Evolutionary conservation across 148 eudicot genomes (phyloP).

Genomic region (Rhododendron vialii): DNA sequence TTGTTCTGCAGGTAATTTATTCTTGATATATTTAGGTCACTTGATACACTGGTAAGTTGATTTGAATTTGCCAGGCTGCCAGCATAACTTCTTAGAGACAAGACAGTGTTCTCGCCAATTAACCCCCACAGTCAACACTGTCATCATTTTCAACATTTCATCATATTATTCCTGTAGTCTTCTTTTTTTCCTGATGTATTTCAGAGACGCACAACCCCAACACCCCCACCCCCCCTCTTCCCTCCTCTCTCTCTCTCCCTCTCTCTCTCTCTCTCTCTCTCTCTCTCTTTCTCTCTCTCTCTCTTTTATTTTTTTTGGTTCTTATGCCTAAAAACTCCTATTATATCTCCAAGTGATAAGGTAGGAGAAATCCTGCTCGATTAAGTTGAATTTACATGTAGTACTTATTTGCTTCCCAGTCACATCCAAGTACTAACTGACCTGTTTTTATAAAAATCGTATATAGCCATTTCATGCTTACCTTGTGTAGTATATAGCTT

Average conservation of each 20-base stretch:
- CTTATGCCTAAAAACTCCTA: not conserved
- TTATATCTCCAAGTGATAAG: not conserved
- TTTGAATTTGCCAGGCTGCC: not conserved
- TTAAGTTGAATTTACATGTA: not conserved
- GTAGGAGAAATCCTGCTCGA: not conserved
- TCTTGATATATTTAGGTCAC: not conserved
- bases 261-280: too few species aligned
- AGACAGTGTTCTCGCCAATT: not conserved
- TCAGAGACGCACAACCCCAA: not conserved
- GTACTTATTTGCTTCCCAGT: not conserved
- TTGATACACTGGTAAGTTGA: not conserved
- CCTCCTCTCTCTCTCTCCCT: not conserved
- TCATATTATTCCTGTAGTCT: not conserved
- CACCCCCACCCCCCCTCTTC: not conserved
- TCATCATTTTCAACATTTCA: not conserved
- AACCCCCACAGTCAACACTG: not conserved
- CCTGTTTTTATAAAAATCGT: not conserved
- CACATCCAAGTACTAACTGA: not conserved
- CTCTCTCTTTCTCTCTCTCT: too few species aligned
- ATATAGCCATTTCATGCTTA: slow-evolving; percentile 19
- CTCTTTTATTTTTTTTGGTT: not conserved
- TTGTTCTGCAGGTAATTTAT: slow-evolving; percentile 83
- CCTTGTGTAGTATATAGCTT: slow-evolving; percentile 50
- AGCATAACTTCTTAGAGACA: not conserved
- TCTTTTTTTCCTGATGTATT: not conserved